phyloP scores from a whole-genome alignment of 2,329 filamentous ascomycete species.

The Scortechinia acanthostroma region DNA sequence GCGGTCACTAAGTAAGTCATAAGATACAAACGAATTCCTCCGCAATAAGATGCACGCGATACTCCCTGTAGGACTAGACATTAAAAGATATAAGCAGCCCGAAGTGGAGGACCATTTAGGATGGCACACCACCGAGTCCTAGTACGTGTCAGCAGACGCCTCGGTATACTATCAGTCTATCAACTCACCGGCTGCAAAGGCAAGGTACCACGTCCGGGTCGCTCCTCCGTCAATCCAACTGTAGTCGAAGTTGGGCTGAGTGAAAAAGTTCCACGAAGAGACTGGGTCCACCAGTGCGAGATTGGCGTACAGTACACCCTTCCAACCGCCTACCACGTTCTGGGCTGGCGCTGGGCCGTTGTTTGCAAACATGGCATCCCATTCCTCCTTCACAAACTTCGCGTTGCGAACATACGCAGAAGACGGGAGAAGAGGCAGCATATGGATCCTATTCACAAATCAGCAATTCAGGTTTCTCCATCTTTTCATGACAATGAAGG shows the following conservation, averaged over 20 bases:
- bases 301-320: constrained; percentile 54
- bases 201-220: constrained; percentile 49
- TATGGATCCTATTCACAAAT: constrained; percentile 47
- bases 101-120: too few species aligned
- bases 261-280: constrained; percentile 48
- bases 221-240: constrained; percentile 52
- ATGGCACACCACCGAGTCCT: neutral
- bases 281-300: constrained; percentile 47
- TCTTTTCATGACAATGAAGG: neutral
- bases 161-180: neutral
- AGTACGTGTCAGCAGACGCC: too few species aligned
- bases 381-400: constrained; percentile 50
- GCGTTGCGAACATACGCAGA: constrained; percentile 41
- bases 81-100: too few species aligned
- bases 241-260: constrained; percentile 37
- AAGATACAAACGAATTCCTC: too few species aligned
- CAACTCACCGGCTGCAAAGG: constrained; percentile 38
- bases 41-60: too few species aligned
- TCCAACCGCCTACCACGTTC: constrained; percentile 48
- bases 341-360: constrained; percentile 24
- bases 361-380: constrained; percentile 43
- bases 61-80: too few species aligned
- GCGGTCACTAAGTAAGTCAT: too few species aligned
- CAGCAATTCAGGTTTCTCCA: constrained; percentile 7
- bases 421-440: constrained; percentile 52